phyloP scores from a whole-genome alignment of 495 filamentous ascomycete species.

The Penicillium lagena region DNA sequence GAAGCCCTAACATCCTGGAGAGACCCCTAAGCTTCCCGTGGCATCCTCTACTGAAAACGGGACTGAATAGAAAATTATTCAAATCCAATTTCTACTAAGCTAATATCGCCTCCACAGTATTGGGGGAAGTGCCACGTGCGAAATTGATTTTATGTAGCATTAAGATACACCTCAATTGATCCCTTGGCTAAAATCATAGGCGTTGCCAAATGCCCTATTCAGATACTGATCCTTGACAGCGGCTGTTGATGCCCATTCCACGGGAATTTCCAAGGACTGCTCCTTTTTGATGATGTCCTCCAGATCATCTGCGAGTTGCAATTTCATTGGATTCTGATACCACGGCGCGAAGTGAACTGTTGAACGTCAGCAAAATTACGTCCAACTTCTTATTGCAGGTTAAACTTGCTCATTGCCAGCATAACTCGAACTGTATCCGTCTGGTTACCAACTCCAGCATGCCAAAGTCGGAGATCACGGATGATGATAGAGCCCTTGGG shows the following conservation, averaged over 20 bases:
- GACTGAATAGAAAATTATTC: too few species aligned
- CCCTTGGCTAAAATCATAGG: constrained; percentile 39
- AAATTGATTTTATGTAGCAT: too few species aligned
- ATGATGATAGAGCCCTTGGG: constrained; percentile 48
- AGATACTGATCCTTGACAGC: constrained; percentile 30
- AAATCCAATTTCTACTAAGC: too few species aligned
- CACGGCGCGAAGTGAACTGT: constrained; percentile 35
- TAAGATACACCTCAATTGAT: too few species aligned
- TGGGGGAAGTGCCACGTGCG: too few species aligned
- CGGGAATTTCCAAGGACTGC: constrained; percentile 32
- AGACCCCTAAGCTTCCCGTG: too few species aligned
- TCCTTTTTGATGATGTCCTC: constrained; percentile 26
- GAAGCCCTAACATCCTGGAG: too few species aligned
- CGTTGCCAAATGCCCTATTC: constrained; percentile 42
- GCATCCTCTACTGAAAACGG: too few species aligned
- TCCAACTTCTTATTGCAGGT: too few species aligned
- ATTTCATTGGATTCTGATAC: constrained; percentile 44
- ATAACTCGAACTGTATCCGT: constrained; percentile 44
- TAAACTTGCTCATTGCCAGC: constrained; percentile 48
- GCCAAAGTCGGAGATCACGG: constrained; percentile 54
- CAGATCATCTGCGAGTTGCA: constrained; percentile 42
- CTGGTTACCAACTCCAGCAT: constrained; percentile 53
- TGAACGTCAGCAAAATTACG: neutral
- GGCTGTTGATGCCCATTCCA: constrained; percentile 31
- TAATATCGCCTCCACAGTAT: too few species aligned